Conservation (phyloP, 257 asterid genomes). For the Vinca minor region DNA sequence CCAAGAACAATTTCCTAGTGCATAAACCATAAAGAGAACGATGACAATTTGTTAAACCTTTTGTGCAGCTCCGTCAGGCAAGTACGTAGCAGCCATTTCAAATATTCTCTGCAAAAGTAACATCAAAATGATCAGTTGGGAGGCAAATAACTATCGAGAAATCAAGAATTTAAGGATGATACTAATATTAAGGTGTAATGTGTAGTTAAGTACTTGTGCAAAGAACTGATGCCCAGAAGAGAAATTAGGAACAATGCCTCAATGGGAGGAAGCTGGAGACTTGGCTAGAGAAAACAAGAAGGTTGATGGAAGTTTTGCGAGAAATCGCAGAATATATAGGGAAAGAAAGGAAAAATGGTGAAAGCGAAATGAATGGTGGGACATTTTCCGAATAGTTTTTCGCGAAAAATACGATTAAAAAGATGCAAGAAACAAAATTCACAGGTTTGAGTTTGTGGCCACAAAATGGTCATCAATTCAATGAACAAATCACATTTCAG, state of each 20-base stretch:
- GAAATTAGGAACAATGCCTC: too few species aligned
- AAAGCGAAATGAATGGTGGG: slow-evolving; percentile 13
- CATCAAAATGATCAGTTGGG: neutral
- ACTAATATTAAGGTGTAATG: too few species aligned
- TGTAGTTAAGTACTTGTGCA: neutral
- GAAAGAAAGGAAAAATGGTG: neutral
- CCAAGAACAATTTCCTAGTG: too few species aligned
- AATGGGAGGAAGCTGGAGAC: too few species aligned
- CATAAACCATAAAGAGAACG: neutral
- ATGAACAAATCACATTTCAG: slow-evolving; percentile 11
- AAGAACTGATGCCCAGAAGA: too few species aligned
- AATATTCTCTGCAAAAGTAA: slow-evolving; percentile 36
- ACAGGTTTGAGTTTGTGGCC: slow-evolving; percentile 4
- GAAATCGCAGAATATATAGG: slow-evolving; percentile 22
- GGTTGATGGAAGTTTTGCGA: slow-evolving; percentile 8
- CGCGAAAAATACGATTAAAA: neutral
- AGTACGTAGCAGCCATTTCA: slow-evolving; percentile 35
- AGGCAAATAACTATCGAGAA: neutral
- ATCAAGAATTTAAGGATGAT: too few species aligned
- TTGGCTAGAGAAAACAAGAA: slow-evolving; percentile 4
- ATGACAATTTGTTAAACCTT: slow-evolving; percentile 21
- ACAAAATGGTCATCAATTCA: slow-evolving; percentile 8
- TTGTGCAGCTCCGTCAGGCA: slow-evolving; percentile 11
- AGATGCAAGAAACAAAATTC: neutral
- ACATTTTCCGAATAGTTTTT: slow-evolving; percentile 19